These are phyloP conservation scores for Penicillium vulpinum DNA, from an alignment of 2,329 filamentous ascomycete species.

Conservation along the genomic window DNA sequence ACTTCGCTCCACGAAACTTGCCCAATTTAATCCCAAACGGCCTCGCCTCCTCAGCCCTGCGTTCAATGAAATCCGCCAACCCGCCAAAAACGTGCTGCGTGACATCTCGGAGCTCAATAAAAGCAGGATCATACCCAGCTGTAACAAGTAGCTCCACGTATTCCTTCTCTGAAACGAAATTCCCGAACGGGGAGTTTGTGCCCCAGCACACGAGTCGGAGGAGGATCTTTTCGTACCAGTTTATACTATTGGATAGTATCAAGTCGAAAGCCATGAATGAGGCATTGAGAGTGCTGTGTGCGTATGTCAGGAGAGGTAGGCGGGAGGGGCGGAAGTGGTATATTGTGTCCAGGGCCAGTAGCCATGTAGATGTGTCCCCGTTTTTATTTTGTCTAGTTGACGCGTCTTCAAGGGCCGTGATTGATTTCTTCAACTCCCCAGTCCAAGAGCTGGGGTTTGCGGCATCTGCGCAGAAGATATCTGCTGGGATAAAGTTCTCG, in stretches of 20 bases:
- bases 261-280: conserved; percentile 60
- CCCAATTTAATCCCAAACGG: conserved; percentile 41
- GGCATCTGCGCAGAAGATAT: conserved; percentile 53
- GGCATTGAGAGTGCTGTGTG: conserved; percentile 45
- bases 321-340: conserved; percentile 60
- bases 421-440: conserved; percentile 22
- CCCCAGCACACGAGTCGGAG: conserved; percentile 49
- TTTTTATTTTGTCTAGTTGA: background rate
- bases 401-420: background rate
- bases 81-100: conserved; percentile 56
- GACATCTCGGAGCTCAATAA: conserved; percentile 52
- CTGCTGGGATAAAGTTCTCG: background rate
- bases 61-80: conserved; percentile 47
- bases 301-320: conserved; percentile 47
- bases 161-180: conserved; percentile 50
- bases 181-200: conserved; percentile 51
- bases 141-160: conserved; percentile 50
- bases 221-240: conserved; percentile 31
- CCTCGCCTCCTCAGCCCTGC: conserved; percentile 37
- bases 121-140: conserved; percentile 49
- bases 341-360: conserved; percentile 57
- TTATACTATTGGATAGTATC: conserved; percentile 35
- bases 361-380: conserved; percentile 43
- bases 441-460: conserved; percentile 50
- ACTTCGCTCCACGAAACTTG: conserved; percentile 34